Percentiles rank a stretch among this genome's conserved stretches.
These are phyloP conservation scores for Wickerhamomyces sp. DNA, from an alignment of 1,139 yeast species.

Conservation along the genomic window DNA sequence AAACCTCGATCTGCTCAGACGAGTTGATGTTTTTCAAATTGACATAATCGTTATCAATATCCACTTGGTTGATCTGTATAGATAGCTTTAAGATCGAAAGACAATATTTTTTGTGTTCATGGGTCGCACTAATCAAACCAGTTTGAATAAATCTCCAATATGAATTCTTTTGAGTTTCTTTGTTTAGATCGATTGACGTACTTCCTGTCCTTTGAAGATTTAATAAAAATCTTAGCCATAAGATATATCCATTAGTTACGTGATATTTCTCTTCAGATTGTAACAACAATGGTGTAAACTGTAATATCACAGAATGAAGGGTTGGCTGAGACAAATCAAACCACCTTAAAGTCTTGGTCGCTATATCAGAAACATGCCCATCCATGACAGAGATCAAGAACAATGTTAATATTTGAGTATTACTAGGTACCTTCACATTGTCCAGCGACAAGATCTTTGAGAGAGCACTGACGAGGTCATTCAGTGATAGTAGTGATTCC, in stretches of 20 bases:
- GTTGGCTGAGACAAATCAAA: slow-evolving; percentile 33
- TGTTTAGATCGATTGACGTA: slow-evolving; percentile 29
- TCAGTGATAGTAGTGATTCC: slow-evolving; percentile 4
- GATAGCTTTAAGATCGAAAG: slow-evolving; percentile 64
- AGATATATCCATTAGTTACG: slow-evolving; percentile 41
- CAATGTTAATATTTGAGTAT: slow-evolving; percentile 11
- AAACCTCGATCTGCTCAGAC: slow-evolving; percentile 41
- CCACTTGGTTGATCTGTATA: slow-evolving; percentile 39
- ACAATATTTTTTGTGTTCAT: slow-evolving; percentile 71
- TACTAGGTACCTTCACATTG: slow-evolving; percentile 1
- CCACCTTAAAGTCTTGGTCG: slow-evolving; percentile 46
- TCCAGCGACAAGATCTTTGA: slow-evolving; percentile 14
- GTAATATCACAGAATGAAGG: slow-evolving; percentile 39
- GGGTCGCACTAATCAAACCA: slow-evolving; percentile 53
- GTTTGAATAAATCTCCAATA: slow-evolving; percentile 62
- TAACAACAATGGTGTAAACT: slow-evolving; percentile 36
- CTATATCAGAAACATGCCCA: slow-evolving; percentile 28
- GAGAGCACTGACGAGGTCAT: slow-evolving; percentile 7
- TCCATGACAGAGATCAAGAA: slow-evolving; percentile 11
- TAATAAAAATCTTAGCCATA: slow-evolving; percentile 53
- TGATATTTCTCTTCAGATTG: slow-evolving; percentile 27
- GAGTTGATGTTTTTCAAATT: slow-evolving; percentile 39
- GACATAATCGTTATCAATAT: slow-evolving; percentile 41
- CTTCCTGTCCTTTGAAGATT: slow-evolving; percentile 8
- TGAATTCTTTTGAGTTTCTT: slow-evolving; percentile 30